Evolutionary conservation across 2,329 filamentous ascomycete species (phyloP).

Genomic region (Talaromyces rugulosus): DNA sequence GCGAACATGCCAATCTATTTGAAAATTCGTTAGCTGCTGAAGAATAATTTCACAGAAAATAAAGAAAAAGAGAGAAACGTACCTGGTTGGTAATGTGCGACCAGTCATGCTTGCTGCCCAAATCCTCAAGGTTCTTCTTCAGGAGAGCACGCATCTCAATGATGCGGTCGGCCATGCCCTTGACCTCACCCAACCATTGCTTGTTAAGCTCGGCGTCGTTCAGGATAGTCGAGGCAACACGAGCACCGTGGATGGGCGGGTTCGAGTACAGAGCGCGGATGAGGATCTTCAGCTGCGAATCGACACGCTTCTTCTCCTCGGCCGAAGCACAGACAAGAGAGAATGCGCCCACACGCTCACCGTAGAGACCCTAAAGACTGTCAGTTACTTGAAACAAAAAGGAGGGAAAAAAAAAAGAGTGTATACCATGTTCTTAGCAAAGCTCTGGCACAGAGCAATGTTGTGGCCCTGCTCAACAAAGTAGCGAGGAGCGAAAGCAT

Average conservation of each 20-base stretch:
- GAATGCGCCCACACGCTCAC: conserved; percentile 96
- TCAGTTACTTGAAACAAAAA: background rate
- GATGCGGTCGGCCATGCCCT: conserved; percentile 98
- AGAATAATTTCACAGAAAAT: background rate
- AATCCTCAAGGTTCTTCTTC: conserved; percentile 89
- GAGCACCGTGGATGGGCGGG: conserved; percentile 92
- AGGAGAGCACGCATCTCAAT: conserved; percentile 95
- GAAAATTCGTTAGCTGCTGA: background rate
- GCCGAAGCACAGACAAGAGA: conserved; percentile 79
- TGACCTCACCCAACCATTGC: conserved; percentile 95
- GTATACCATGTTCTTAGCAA: conserved; percentile 97
- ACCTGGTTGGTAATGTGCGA: conserved; percentile 91
- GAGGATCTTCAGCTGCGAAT: conserved; percentile 97
- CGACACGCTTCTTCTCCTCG: conserved; percentile 91
- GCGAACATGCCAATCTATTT: conserved; percentile 94
- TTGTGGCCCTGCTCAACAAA: conserved; percentile 91
- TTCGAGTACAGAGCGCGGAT: conserved; percentile 97
- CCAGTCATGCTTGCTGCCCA: conserved; percentile 97
- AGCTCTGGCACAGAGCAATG: conserved; percentile 83
- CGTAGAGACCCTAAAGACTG: conserved; percentile 76
- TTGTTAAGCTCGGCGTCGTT: conserved; percentile 79
- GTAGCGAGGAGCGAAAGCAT: conserved; percentile 89
- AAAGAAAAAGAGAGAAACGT: conserved; percentile 10
- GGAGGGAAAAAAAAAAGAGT: background rate
- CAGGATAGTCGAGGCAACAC: conserved; percentile 87